Conservation (phyloP, 108 stramenopile species). For the Nitzschia sp. region DNA sequence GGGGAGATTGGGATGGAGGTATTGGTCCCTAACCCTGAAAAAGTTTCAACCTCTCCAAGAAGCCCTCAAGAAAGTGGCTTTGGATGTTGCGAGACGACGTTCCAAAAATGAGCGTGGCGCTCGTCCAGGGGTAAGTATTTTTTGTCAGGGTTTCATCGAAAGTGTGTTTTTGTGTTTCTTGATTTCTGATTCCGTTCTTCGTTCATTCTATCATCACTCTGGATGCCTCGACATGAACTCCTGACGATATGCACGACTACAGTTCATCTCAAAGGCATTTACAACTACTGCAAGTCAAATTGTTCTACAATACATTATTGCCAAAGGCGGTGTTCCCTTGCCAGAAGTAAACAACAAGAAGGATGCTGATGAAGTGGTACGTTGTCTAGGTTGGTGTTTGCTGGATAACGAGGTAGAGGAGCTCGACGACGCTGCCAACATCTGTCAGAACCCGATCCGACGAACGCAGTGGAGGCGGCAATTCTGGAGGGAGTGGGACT, state of each 20-base stretch:
- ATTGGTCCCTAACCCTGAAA: conserved; percentile 58
- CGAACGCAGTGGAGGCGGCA: not conserved
- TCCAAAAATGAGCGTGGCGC: conserved; percentile 20
- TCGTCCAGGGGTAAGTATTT: not conserved
- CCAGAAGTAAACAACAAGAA: conserved; percentile 63
- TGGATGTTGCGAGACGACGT: conserved; percentile 57
- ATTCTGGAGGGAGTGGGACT: not conserved
- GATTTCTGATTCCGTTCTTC: too few relatives aligned
- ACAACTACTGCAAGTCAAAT: conserved; percentile 78
- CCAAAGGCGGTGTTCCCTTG: conserved; percentile 84
- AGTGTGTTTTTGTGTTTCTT: not conserved
- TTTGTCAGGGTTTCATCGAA: too few relatives aligned
- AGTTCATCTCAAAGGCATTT: too few relatives aligned
- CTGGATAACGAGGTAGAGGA: conserved; percentile 75
- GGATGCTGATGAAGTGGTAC: conserved; percentile 73
- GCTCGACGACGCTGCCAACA: conserved; percentile 66
- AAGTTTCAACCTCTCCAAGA: conserved; percentile 69
- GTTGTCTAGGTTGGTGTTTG: conserved; percentile 82
- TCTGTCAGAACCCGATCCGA: conserved; percentile 18
- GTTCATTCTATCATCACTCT: too few relatives aligned
- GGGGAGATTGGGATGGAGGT: conserved; percentile 64
- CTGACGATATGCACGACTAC: too few relatives aligned
- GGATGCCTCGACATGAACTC: too few relatives aligned
- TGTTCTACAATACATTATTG: conserved; percentile 80
- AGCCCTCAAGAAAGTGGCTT: conserved; percentile 54